These are phyloP conservation scores for Fusarium poae DNA, from an alignment of 2,329 filamentous ascomycete species.

Conservation along the genomic window DNA sequence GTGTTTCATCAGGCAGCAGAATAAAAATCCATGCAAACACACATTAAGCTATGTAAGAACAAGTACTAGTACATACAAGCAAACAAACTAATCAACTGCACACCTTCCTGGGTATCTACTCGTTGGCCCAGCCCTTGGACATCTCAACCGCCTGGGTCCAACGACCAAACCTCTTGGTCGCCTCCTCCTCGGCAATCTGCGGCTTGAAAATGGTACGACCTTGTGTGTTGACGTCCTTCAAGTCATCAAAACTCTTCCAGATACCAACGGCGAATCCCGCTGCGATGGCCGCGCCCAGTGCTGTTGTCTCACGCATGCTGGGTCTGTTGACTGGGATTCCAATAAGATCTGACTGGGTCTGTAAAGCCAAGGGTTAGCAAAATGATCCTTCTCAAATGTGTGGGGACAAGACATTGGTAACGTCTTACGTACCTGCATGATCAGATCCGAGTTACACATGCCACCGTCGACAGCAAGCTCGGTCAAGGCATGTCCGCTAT, in stretches of 20 bases:
- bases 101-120: conserved; percentile 31
- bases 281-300: conserved; percentile 83
- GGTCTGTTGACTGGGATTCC: conserved; percentile 83
- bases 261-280: conserved; percentile 82
- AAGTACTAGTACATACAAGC: conserved; percentile 28
- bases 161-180: conserved; percentile 73
- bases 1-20: conserved; percentile 37
- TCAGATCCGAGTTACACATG: conserved; percentile 84
- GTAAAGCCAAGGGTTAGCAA: conserved; percentile 4
- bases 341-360: conserved; percentile 84
- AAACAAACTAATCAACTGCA: conserved; percentile 1
- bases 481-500: conserved; percentile 78
- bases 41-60: background rate
- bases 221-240: conserved; percentile 77
- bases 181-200: conserved; percentile 70
- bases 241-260: conserved; percentile 80
- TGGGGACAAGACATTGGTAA: background rate
- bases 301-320: conserved; percentile 86
- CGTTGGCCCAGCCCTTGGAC: conserved; percentile 76
- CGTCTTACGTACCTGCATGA: conserved; percentile 71
- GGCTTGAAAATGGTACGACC: conserved; percentile 78
- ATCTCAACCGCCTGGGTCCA: conserved; percentile 85
- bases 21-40: conserved; percentile 22
- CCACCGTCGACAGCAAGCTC: conserved; percentile 87
- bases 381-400: background rate